Percentiles rank a stretch among this genome's conserved stretches.
Evolutionary conservation across 2,329 filamentous ascomycete genomes (phyloP).

Genomic region (Arachnopeziza araneosa): DNA sequence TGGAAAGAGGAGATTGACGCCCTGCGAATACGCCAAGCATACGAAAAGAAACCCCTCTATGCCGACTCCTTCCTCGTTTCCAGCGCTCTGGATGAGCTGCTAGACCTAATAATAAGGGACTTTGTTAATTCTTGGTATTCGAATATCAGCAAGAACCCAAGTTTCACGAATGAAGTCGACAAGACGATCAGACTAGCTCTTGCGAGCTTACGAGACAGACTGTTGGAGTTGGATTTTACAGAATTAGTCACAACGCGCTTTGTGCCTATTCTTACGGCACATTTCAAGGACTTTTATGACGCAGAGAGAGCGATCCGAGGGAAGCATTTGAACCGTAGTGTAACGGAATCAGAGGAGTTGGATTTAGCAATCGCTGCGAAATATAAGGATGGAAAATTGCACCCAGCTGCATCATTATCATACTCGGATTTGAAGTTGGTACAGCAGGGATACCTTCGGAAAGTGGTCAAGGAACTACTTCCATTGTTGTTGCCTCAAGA

Average conservation of each 20-base stretch:
- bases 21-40: conserved; percentile 59
- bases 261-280: conserved; percentile 80
- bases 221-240: conserved; percentile 74
- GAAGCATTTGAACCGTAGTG: conserved; percentile 76
- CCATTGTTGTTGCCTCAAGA: conserved; percentile 68
- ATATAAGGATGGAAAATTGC: conserved; percentile 82
- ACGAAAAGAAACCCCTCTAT: conserved; percentile 66
- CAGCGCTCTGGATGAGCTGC: conserved; percentile 69
- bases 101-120: conserved; percentile 72
- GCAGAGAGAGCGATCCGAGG: conserved; percentile 85
- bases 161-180: conserved; percentile 85
- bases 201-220: conserved; percentile 61
- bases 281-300: conserved; percentile 85
- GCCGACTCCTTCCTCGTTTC: conserved; percentile 73
- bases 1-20: conserved; percentile 69
- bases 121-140: conserved; percentile 88
- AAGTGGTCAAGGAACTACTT: conserved; percentile 65
- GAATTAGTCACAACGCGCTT: conserved; percentile 76
- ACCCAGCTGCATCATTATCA: conserved; percentile 76
- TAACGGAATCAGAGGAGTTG: conserved; percentile 94
- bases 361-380: conserved; percentile 94
- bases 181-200: conserved; percentile 69
- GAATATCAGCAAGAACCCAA: conserved; percentile 72
- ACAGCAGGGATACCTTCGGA: conserved; percentile 84
- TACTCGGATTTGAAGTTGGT: conserved; percentile 78